Conservation (phyloP, 495 filamentous ascomycete species). For the Hypoxylon subgilvum region DNA sequence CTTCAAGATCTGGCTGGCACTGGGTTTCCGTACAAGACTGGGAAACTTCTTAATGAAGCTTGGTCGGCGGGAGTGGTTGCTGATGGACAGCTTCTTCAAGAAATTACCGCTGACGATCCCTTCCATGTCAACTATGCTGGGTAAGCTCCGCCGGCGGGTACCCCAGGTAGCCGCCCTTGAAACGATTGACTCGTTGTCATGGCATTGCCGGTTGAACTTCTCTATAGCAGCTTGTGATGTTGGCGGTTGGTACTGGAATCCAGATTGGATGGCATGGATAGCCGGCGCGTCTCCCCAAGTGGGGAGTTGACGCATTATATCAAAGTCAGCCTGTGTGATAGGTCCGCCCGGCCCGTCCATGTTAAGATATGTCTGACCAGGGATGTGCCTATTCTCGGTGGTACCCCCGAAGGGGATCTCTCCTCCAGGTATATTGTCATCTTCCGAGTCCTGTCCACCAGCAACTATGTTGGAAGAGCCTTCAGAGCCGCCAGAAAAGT, state of each 20-base stretch:
- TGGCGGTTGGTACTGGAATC: conserved; percentile 49
- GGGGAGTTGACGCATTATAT: conserved; percentile 51
- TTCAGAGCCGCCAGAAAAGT: conserved; percentile 4
- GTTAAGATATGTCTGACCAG: conserved; percentile 56
- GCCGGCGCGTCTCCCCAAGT: conserved; percentile 57
- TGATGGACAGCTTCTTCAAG: conserved; percentile 67
- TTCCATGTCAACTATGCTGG: conserved; percentile 63
- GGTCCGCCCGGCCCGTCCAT: conserved; percentile 46
- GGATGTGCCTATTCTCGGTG: conserved; percentile 49
- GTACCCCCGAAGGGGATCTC: conserved; percentile 46
- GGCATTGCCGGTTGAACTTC: conserved; percentile 51
- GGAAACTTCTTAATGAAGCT: conserved; percentile 53
- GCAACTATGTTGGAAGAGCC: conserved; percentile 16
- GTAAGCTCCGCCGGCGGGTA: conserved; percentile 66
- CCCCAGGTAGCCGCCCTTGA: conserved; percentile 79
- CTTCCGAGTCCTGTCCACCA: conserved; percentile 27
- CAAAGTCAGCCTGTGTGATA: conserved; percentile 50
- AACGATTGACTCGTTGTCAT: conserved; percentile 58
- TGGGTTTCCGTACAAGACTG: conserved; percentile 64
- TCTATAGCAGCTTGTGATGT: conserved; percentile 61
- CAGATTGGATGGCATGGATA: conserved; percentile 49
- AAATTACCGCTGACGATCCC: conserved; percentile 63
- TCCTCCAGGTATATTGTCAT: conserved; percentile 45
- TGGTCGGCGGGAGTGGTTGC: conserved; percentile 51
- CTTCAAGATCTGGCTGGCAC: conserved; percentile 52